Evolutionary conservation across 2,329 filamentous ascomycete species (phyloP).

Genomic region (Colletotrichum orchidophilum): DNA sequence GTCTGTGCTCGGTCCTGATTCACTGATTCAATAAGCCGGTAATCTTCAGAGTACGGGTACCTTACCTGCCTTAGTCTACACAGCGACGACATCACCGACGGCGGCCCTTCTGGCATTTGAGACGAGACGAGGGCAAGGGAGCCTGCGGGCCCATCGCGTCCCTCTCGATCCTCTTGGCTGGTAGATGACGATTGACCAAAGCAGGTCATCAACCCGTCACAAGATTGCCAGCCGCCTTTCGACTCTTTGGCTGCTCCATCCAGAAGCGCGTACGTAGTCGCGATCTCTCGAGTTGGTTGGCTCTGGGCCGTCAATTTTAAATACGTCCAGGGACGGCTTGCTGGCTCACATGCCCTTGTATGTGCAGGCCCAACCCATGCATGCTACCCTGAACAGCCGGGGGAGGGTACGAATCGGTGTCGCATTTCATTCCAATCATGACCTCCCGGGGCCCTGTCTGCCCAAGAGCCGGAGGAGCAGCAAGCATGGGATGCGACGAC

Average conservation of each 20-base stretch:
- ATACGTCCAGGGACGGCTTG: slow-evolving; percentile 11
- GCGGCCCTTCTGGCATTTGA: slow-evolving; percentile 19
- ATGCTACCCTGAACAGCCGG: neutral
- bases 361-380: slow-evolving; percentile 16
- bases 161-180: slow-evolving; percentile 1
- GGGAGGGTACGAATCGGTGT: slow-evolving; percentile 22
- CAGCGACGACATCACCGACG: neutral
- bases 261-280: neutral
- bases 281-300: neutral
- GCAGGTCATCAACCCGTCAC: slow-evolving; percentile 11
- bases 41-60: neutral
- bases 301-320: slow-evolving; percentile 29
- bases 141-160: neutral
- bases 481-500: slow-evolving; percentile 1
- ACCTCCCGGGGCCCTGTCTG: neutral
- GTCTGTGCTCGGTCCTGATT: slow-evolving; percentile 15
- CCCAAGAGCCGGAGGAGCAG: neutral
- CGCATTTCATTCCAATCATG: slow-evolving; percentile 24
- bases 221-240: neutral
- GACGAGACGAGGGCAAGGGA: slow-evolving; percentile 15
- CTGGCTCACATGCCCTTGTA: neutral
- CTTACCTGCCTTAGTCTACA: neutral
- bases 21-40: slow-evolving; percentile 27
- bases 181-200: slow-evolving; percentile 14
- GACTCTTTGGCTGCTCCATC: neutral